A percentile compares a stretch with the other conserved stretches of the same genome.
These are phyloP conservation scores for Nakazawaea laoshanensis DNA, from an alignment of 805 yeast genomes.

Conservation along the genomic window DNA sequence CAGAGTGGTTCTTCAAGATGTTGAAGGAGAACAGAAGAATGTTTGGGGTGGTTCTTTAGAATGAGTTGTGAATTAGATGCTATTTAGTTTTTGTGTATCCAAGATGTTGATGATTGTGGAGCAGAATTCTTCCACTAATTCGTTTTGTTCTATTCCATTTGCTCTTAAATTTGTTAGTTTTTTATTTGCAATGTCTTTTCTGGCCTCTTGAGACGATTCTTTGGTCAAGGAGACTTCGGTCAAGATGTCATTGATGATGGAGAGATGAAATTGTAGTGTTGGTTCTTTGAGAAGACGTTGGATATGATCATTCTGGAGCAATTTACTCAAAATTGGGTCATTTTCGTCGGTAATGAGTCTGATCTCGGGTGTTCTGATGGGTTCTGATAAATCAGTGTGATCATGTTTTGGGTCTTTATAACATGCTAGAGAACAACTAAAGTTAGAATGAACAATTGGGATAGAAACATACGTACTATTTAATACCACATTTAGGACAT, in stretches of 20 bases:
- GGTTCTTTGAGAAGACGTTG: conserved; percentile 38
- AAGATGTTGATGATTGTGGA: conserved; percentile 24
- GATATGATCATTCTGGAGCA: conserved; percentile 35
- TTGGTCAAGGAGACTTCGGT: conserved; percentile 37
- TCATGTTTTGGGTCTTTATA: conserved; percentile 38
- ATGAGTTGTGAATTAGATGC: neutral
- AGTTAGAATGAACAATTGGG: neutral
- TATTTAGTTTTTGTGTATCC: neutral
- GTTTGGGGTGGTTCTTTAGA: conserved; percentile 16
- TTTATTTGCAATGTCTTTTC: conserved; percentile 50
- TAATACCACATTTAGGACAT: conserved; percentile 37
- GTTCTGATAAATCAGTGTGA: conserved; percentile 13
- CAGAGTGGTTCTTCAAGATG: conserved; percentile 29
- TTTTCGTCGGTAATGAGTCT: conserved; percentile 13
- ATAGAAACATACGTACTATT: conserved; percentile 22
- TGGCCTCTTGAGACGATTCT: conserved; percentile 43
- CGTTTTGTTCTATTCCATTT: conserved; percentile 63
- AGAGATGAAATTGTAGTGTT: conserved; percentile 48
- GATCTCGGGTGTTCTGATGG: neutral
- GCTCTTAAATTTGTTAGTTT: conserved; percentile 51
- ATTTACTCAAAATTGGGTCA: conserved; percentile 16
- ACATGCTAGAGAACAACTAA: conserved; percentile 52
- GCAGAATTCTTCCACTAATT: conserved; percentile 63
- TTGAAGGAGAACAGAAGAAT: conserved; percentile 25
- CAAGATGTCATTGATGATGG: conserved; percentile 36